Conservation (phyloP, 2,329 filamentous ascomycete genomes). For the Hypoxylon sp. region DNA sequence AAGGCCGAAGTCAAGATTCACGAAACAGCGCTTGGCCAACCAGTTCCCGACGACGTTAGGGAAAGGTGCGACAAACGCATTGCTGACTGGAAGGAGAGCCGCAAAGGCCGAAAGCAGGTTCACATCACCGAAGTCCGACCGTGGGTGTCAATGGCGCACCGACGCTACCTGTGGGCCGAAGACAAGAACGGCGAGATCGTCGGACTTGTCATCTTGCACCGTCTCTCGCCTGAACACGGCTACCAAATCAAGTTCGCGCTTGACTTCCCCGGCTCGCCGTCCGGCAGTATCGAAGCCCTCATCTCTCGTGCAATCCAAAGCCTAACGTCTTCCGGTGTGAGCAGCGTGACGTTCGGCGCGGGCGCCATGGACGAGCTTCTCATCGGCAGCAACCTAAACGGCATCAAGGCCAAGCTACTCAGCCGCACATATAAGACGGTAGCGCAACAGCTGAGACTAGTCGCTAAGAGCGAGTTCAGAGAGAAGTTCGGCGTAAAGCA, state of each 20-base stretch:
- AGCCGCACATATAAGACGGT: slow-evolving; percentile 83
- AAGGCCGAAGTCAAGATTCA: slow-evolving; percentile 75
- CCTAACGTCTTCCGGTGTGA: slow-evolving; percentile 70
- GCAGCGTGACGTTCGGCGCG: slow-evolving; percentile 86
- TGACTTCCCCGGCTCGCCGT: slow-evolving; percentile 90
- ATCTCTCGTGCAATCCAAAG: slow-evolving; percentile 70
- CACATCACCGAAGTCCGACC: slow-evolving; percentile 91
- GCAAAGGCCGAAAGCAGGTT: slow-evolving; percentile 85
- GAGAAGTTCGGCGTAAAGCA: slow-evolving; percentile 90
- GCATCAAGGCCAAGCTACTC: slow-evolving; percentile 84
- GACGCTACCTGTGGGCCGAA: slow-evolving; percentile 87
- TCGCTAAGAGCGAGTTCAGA: slow-evolving; percentile 89
- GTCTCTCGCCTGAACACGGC: slow-evolving; percentile 83
- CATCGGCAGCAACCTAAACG: slow-evolving; percentile 85
- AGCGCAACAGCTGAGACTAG: slow-evolving; percentile 54
- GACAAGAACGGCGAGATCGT: slow-evolving; percentile 79
- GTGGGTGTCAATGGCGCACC: slow-evolving; percentile 86
- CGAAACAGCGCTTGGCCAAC: slow-evolving; percentile 76
- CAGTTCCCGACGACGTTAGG: slow-evolving; percentile 76
- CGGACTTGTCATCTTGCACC: slow-evolving; percentile 85
- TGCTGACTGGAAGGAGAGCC: slow-evolving; percentile 81
- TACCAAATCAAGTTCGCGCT: slow-evolving; percentile 98
- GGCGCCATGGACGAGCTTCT: slow-evolving; percentile 82
- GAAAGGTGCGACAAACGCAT: slow-evolving; percentile 80
- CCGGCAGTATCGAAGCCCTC: slow-evolving; percentile 87